Conservation (phyloP, 176 grass and related monocot species). For the Cymbopogon citratus region DNA sequence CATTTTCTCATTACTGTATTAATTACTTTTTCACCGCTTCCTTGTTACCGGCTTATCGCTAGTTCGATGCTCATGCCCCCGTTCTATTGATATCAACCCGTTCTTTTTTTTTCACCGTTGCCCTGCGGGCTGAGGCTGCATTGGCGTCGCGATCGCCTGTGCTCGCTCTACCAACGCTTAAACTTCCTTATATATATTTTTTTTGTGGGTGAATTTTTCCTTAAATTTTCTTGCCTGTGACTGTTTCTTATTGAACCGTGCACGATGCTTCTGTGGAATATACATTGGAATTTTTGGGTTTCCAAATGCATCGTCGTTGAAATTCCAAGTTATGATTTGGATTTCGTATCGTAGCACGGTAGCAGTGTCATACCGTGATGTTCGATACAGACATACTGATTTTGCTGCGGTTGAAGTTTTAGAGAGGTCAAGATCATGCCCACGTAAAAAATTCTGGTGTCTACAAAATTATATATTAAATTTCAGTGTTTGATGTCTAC, state of each 20-base stretch:
- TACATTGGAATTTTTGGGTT: neutral
- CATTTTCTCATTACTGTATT: too few species aligned
- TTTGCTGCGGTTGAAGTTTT: neutral
- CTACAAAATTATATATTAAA: too few species aligned
- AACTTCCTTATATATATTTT: neutral
- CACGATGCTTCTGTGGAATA: constrained; percentile 13
- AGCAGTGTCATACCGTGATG: neutral
- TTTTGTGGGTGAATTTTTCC: neutral
- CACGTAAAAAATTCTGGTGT: too few species aligned
- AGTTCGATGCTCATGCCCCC: constrained; percentile 12
- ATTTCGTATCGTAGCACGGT: neutral
- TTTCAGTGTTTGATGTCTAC: too few species aligned
- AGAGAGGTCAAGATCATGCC: neutral
- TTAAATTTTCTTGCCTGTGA: neutral
- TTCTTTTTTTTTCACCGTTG: neutral
- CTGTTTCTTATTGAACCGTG: constrained; percentile 28
- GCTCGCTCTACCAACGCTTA: neutral
- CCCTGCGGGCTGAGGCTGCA: neutral
- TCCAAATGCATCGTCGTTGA: neutral
- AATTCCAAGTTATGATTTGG: neutral
- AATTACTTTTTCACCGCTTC: neutral
- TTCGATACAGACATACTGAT: neutral
- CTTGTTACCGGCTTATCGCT: neutral
- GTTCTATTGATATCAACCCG: neutral
- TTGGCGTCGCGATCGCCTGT: neutral